Evolutionary conservation across 108 stramenopile genomes (phyloP).

Genomic region (Skeletonema grethae): DNA sequence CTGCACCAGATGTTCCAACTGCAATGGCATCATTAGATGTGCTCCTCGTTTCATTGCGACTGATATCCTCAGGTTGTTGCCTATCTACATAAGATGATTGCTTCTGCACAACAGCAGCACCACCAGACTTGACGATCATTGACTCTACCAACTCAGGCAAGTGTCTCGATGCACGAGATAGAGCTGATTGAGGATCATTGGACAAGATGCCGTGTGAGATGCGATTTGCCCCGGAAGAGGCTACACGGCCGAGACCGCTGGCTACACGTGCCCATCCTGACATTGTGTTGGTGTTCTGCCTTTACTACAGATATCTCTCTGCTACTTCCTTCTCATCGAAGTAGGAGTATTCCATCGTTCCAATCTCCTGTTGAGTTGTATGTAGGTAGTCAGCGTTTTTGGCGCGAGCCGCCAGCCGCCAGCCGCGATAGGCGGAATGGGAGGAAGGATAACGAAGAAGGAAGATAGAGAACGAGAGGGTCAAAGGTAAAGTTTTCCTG

Average conservation of each 20-base stretch:
- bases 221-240: constrained; percentile 44
- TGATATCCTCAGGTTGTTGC: background rate
- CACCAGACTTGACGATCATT: constrained; percentile 6
- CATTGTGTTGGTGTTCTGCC: background rate
- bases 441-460: no score
- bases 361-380: no score
- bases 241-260: constrained; percentile 51
- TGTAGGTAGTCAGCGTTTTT: no score
- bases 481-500: no score
- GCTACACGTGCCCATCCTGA: constrained; percentile 57
- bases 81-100: background rate
- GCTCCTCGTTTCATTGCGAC: background rate
- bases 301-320: background rate
- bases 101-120: background rate
- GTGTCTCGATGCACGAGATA: constrained; percentile 27
- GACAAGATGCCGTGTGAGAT: constrained; percentile 35
- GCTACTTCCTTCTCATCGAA: no score
- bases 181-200: constrained; percentile 22
- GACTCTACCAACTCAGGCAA: constrained; percentile 36
- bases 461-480: no score
- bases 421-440: no score
- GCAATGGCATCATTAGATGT: background rate
- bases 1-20: background rate
- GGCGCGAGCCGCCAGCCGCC: no score
- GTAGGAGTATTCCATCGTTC: no score